phyloP scores from a whole-genome alignment of 1,139 yeast species.

The Saccharomycopsis crataegensis region DNA sequence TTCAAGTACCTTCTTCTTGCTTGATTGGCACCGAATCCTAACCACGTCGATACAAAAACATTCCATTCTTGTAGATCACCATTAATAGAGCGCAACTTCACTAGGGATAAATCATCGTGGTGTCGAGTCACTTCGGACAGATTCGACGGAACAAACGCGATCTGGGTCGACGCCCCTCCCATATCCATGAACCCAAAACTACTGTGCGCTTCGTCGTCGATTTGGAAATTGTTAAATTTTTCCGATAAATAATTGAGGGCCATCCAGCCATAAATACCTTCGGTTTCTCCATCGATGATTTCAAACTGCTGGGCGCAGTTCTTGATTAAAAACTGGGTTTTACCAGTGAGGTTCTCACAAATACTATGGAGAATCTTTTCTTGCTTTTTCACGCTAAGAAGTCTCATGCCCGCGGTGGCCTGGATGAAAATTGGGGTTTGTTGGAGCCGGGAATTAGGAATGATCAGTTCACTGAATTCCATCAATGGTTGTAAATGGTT shows the following conservation, averaged over 20 bases:
- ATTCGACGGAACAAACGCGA: slow-evolving; percentile 66
- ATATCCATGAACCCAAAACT: slow-evolving; percentile 80
- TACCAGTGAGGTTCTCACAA: slow-evolving; percentile 40
- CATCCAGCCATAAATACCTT: slow-evolving; percentile 78
- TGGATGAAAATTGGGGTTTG: slow-evolving; percentile 66
- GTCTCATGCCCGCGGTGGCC: slow-evolving; percentile 81
- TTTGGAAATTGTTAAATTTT: slow-evolving; percentile 41
- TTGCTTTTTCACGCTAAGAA: slow-evolving; percentile 43
- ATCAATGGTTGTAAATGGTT: slow-evolving; percentile 51
- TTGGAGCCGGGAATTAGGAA: slow-evolving; percentile 45
- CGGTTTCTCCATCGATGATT: slow-evolving; percentile 73
- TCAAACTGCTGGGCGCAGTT: slow-evolving; percentile 57
- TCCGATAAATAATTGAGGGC: slow-evolving; percentile 63
- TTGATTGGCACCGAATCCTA: slow-evolving; percentile 80
- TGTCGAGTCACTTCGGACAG: slow-evolving; percentile 46
- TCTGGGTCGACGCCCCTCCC: slow-evolving; percentile 86
- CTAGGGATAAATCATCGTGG: slow-evolving; percentile 52
- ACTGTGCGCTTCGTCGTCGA: slow-evolving; percentile 31
- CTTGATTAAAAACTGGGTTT: slow-evolving; percentile 44
- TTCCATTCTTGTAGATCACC: slow-evolving; percentile 62
- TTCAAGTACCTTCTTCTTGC: slow-evolving; percentile 60
- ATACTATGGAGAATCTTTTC: slow-evolving; percentile 41
- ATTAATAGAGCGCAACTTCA: slow-evolving; percentile 48
- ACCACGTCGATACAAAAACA: slow-evolving; percentile 75
- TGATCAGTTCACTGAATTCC: slow-evolving; percentile 48